Evolutionary conservation across 2,329 filamentous ascomycete species (phyloP).

Genomic region (Lachnum nothofagi): DNA sequence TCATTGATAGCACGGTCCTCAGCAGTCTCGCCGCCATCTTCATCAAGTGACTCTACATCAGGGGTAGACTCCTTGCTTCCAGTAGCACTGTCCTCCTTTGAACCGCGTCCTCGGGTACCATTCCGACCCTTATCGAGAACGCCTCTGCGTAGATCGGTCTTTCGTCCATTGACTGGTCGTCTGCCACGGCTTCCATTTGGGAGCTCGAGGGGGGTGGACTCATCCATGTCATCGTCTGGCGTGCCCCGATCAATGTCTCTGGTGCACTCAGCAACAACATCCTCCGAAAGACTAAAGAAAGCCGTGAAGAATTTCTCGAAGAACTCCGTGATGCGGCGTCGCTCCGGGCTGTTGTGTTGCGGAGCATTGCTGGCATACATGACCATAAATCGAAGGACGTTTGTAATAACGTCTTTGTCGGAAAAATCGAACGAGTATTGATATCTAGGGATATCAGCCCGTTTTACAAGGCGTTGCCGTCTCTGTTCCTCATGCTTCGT

Average conservation of each 20-base stretch:
- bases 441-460: slow-evolving; percentile 53
- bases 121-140: slow-evolving; percentile 75
- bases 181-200: slow-evolving; percentile 63
- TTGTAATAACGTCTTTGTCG: slow-evolving; percentile 63
- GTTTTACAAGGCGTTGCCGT: slow-evolving; percentile 60
- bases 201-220: slow-evolving; percentile 62
- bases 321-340: slow-evolving; percentile 68
- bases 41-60: slow-evolving; percentile 72
- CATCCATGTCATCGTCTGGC: slow-evolving; percentile 66
- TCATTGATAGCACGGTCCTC: slow-evolving; percentile 58
- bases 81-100: slow-evolving; percentile 77
- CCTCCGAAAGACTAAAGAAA: slow-evolving; percentile 72
- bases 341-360: slow-evolving; percentile 66
- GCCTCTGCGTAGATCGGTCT: slow-evolving; percentile 74
- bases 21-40: slow-evolving; percentile 62
- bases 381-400: slow-evolving; percentile 58
- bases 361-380: slow-evolving; percentile 63
- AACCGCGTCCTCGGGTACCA: slow-evolving; percentile 62
- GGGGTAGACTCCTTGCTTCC: slow-evolving; percentile 86
- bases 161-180: slow-evolving; percentile 61
- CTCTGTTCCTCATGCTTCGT: slow-evolving; percentile 89
- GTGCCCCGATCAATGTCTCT: slow-evolving; percentile 65
- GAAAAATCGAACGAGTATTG: slow-evolving; percentile 73
- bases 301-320: slow-evolving; percentile 69
- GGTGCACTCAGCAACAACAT: slow-evolving; percentile 61